These are phyloP conservation scores for Cercospora citrullina DNA, from an alignment of 2,329 filamentous ascomycete species.

Conservation along the genomic window DNA sequence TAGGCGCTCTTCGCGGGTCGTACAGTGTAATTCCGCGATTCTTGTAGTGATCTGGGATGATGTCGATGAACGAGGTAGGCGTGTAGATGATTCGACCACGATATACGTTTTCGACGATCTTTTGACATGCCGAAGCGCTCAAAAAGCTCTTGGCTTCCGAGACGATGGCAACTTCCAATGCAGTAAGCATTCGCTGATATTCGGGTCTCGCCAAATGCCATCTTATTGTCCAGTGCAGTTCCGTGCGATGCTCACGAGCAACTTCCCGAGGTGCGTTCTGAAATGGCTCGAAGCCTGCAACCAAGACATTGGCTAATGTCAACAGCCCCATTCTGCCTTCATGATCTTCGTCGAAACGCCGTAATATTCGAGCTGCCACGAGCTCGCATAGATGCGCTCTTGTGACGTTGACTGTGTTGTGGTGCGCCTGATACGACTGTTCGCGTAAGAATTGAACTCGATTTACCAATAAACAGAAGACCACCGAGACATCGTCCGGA, in stretches of 20 bases:
- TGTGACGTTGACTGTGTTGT: conserved; percentile 78
- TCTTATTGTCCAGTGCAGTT: conserved; percentile 48
- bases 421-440: conserved; percentile 71
- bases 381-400: conserved; percentile 77
- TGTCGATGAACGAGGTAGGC: conserved; percentile 76
- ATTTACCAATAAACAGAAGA: conserved; percentile 83
- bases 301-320: conserved; percentile 73
- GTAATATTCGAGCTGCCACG: conserved; percentile 73
- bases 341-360: conserved; percentile 76
- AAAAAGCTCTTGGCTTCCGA: conserved; percentile 79
- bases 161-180: conserved; percentile 79
- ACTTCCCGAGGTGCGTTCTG: conserved; percentile 74
- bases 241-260: conserved; percentile 56
- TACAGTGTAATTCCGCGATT: conserved; percentile 79
- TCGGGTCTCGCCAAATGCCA: conserved; percentile 45
- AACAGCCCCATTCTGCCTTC: conserved; percentile 69
- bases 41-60: conserved; percentile 84
- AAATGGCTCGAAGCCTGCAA: conserved; percentile 82
- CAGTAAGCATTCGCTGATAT: conserved; percentile 65
- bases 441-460: conserved; percentile 76
- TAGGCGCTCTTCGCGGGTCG: conserved; percentile 70
- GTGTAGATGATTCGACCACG: conserved; percentile 79
- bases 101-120: conserved; percentile 80
- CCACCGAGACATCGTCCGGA: conserved; percentile 75
- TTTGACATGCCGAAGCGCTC: conserved; percentile 74